These are phyloP conservation scores for Ceratobasidium sp. DNA, from an alignment of 1,284 basidiomycete genomes.

Conservation along the genomic window DNA sequence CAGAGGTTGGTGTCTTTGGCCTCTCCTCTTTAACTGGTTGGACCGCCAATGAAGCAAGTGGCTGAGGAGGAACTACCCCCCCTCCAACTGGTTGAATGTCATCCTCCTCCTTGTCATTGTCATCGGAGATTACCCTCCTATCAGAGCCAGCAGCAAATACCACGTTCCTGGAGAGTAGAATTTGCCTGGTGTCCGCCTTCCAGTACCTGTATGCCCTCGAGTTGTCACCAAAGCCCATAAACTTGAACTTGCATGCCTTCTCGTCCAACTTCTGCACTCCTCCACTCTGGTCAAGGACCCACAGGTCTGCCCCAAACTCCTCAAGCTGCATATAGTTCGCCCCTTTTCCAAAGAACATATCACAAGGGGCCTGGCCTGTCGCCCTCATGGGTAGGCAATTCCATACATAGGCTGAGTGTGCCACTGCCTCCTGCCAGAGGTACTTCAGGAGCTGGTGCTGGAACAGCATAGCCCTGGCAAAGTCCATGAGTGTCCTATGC, in stretches of 20 bases:
- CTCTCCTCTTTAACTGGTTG: too few species aligned
- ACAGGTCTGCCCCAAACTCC: constrained; percentile 16
- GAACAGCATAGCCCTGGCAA: background rate
- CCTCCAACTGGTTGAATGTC: too few species aligned
- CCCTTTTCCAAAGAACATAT: background rate
- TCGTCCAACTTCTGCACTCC: background rate
- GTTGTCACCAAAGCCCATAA: background rate
- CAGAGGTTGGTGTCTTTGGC: too few species aligned
- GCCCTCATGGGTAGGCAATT: background rate
- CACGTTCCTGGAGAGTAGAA: background rate
- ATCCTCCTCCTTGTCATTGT: background rate
- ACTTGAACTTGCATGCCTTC: background rate
- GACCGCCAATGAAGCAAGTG: too few species aligned
- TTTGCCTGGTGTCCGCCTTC: background rate
- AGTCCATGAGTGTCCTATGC: background rate
- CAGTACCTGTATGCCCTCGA: background rate
- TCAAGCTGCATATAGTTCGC: background rate
- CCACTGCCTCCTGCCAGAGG: background rate
- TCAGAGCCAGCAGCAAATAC: background rate
- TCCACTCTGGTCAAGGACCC: background rate
- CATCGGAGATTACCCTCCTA: too few species aligned
- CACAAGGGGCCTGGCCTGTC: background rate
- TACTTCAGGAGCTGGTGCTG: background rate
- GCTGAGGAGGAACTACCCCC: too few species aligned
- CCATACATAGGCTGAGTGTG: background rate